phyloP scores from a whole-genome alignment of 2,329 filamentous ascomycete species.

The Alternaria viburni region DNA sequence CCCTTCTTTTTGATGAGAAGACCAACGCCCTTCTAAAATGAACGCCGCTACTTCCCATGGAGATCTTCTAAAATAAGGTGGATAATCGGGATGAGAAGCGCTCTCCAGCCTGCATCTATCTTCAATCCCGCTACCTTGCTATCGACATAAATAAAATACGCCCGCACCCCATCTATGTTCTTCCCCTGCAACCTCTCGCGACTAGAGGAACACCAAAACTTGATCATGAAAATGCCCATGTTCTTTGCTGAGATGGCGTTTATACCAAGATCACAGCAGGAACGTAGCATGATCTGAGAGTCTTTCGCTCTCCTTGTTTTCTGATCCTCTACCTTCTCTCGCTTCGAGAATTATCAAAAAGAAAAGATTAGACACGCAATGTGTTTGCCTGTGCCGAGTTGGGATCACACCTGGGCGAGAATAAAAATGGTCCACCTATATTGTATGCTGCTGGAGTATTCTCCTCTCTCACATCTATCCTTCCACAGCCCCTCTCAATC shows the following conservation, averaged over 20 bases:
- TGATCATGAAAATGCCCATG: not conserved
- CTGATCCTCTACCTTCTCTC: not conserved
- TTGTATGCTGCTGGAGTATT: not conserved
- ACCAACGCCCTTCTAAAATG: no score
- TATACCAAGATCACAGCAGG: not conserved
- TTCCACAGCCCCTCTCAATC: not conserved
- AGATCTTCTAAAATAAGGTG: no score
- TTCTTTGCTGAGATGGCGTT: not conserved
- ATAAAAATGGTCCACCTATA: no score
- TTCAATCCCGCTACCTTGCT: rapidly evolving
- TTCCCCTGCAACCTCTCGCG: not conserved
- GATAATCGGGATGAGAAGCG: no score
- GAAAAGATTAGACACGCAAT: not conserved
- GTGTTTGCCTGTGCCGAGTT: not conserved
- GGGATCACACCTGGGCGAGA: not conserved
- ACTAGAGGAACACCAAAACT: not conserved
- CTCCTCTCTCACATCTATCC: not conserved
- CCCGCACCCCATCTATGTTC: not conserved
- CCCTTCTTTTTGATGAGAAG: no score
- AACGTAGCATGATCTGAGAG: rapidly evolving
- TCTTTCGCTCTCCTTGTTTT: rapidly evolving
- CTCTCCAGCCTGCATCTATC: not conserved
- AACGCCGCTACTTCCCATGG: no score
- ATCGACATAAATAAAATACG: not conserved
- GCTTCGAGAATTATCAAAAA: not conserved